Conservation (phyloP, 768 basidiomycete genomes). For the Naganishia onofrii region DNA sequence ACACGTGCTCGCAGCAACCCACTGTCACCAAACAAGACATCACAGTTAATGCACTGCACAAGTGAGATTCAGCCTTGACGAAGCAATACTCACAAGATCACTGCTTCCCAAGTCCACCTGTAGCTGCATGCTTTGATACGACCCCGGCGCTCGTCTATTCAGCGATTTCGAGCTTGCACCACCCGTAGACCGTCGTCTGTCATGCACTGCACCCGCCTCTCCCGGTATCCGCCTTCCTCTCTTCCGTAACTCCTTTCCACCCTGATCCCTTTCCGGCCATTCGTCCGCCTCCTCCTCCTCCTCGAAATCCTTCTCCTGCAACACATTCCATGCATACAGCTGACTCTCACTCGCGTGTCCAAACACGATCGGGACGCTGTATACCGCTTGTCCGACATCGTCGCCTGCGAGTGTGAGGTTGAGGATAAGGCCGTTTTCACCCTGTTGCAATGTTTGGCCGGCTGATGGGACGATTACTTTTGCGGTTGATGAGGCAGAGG, state of each 20-base stretch:
- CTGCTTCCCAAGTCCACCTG: constrained; percentile 50
- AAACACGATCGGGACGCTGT: constrained; percentile 41
- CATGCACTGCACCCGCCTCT: neutral
- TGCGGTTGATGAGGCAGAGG: constrained; percentile 4
- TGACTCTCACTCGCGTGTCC: constrained; percentile 37
- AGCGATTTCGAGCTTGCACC: neutral
- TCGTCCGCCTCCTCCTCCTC: neutral
- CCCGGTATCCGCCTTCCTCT: neutral
- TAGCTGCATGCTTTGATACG: constrained; percentile 40
- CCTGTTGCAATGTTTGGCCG: constrained; percentile 18
- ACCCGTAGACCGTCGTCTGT: neutral
- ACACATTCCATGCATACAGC: neutral
- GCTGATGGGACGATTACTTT: constrained; percentile 22
- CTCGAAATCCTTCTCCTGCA: no score
- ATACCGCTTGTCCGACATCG: constrained; percentile 34
- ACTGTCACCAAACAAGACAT: constrained; percentile 33
- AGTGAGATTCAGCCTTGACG: neutral
- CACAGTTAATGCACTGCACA: neutral
- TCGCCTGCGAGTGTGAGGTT: constrained; percentile 30
- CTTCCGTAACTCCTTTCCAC: no score
- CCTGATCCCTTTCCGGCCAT: neutral
- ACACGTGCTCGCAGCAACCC: constrained; percentile 42
- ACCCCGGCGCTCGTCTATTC: constrained; percentile 29
- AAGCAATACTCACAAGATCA: constrained; percentile 42
- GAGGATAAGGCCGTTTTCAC: constrained; percentile 29